A percentile compares a stretch with the other conserved stretches of the same genome.
These are phyloP conservation scores for Hypoxylon sp. DNA, from an alignment of 2,329 filamentous ascomycete genomes.

Conservation along the genomic window DNA sequence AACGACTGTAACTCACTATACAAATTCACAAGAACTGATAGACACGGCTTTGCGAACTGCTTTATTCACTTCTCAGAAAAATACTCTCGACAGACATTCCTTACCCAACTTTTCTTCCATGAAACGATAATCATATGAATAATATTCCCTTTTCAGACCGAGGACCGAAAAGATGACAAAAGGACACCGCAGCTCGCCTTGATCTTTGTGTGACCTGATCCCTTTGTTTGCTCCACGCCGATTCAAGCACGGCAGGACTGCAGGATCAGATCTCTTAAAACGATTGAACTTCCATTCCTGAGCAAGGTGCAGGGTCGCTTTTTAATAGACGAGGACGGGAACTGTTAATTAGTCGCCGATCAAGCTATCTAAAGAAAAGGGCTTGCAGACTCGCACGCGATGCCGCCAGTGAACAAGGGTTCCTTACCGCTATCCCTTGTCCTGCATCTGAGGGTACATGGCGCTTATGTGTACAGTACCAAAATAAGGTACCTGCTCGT, in stretches of 20 bases:
- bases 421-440: conserved; percentile 30
- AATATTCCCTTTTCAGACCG: conserved; percentile 31
- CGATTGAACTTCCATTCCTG: conserved; percentile 23
- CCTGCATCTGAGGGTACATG: conserved; percentile 7
- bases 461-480: background rate
- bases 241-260: conserved; percentile 9
- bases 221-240: conserved; percentile 15
- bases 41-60: background rate
- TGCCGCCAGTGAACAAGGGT: conserved; percentile 21
- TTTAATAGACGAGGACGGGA: conserved; percentile 41
- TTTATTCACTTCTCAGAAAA: background rate
- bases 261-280: conserved; percentile 23
- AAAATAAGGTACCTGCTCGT: conserved; percentile 7
- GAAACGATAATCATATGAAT: conserved; percentile 3
- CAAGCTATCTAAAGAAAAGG: conserved; percentile 42
- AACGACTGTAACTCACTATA: background rate
- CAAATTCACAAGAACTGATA: background rate
- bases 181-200: conserved; percentile 34
- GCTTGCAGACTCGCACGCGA: conserved; percentile 32
- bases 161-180: conserved; percentile 35
- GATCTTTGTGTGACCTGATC: conserved; percentile 34
- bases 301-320: conserved; percentile 30
- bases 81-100: conserved; percentile 22
- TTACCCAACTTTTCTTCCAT: conserved; percentile 7
- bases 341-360: conserved; percentile 47